These are phyloP conservation scores for Dendrobium nobile DNA, from an alignment of 106 monocot genomes.

Conservation along the genomic window DNA sequence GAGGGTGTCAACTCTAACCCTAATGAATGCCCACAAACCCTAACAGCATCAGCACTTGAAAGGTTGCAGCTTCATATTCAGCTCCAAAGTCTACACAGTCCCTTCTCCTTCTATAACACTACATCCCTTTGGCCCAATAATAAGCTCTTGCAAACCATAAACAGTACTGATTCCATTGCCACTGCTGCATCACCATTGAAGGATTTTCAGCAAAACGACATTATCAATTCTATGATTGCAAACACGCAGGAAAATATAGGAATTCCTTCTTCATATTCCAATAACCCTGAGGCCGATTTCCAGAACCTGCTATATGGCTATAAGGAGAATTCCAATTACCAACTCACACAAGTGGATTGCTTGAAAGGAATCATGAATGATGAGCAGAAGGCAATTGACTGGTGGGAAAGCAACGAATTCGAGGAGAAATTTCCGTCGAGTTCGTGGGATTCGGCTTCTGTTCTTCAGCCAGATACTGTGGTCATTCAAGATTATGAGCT, in stretches of 20 bases:
- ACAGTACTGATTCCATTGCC: slow-evolving; percentile 2
- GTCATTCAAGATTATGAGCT: slow-evolving; percentile 16
- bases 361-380: slow-evolving; percentile 18
- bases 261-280: slow-evolving; percentile 17
- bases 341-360: slow-evolving; percentile 7
- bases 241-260: slow-evolving; percentile 19
- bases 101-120: slow-evolving; percentile 38
- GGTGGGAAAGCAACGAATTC: slow-evolving; percentile 6
- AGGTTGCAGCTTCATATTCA: slow-evolving; percentile 60
- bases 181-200: background rate
- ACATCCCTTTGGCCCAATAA: slow-evolving; percentile 15
- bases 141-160: slow-evolving; percentile 19
- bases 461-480: slow-evolving; percentile 6
- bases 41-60: slow-evolving; percentile 43
- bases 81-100: slow-evolving; percentile 24
- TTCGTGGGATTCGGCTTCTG: slow-evolving; percentile 18
- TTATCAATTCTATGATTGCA: background rate
- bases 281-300: slow-evolving; percentile 7
- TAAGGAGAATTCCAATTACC: background rate
- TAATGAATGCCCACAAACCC: background rate
- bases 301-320: slow-evolving; percentile 13
- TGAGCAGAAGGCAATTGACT: background rate
- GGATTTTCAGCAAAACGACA: background rate
- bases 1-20: background rate
- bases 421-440: background rate